Evolutionary conservation across 139 green algal genomes (phyloP), one percentile per base, ranked within the genome.

Genomic region (Chlorella sp.): DNA sequence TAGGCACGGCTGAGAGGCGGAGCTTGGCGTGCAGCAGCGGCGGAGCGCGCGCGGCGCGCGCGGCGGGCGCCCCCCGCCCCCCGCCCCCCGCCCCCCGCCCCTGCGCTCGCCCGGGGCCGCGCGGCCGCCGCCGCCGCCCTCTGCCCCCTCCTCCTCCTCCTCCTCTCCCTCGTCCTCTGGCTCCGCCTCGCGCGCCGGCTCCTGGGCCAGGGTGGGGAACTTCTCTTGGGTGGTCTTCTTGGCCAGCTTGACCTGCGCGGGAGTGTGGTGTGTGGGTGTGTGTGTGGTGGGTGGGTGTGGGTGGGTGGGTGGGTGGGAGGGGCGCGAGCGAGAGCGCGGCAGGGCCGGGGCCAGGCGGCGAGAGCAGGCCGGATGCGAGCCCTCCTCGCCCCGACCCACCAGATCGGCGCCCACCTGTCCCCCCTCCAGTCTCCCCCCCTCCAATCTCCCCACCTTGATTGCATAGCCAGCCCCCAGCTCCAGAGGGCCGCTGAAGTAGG

Each of bases 181-280:
- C n/a, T 29, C 21, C 35, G 27, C 25, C 12, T 61, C 12, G 21
- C 60, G 45, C 8, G 66, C 38, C 0, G 63, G 59, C 55, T 76
- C 67, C 8, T 60, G 46, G 5, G 40, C 76, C 14, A 66, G 27
- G 5, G 40, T 41, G 1, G 58, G 67, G 55, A 77, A 64, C 50
- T 73, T 82, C 43, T 82, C 76, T 43, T 55, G 12, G 29, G 3
- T 42, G 7, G 76, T 77, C 63, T 80, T 80, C 25, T 53, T 71
- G 0, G 23, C 33, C 27, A 73, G 25, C 41, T 74, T 74, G 41
- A 74, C 53, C 65, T 74, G 42, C 51, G 41, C n/a, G 8, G 14
- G 1, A 40, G 50, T n/a, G n/a, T n/a, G n/a, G n/a, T n/a, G n/a
- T n/a, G n/a, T n/a, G n/a, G n/a, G n/a, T n/a, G n/a, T n/a, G n/a